phyloP scores from a whole-genome alignment of 495 filamentous ascomycete species.

The Penicillium verhagenii region DNA sequence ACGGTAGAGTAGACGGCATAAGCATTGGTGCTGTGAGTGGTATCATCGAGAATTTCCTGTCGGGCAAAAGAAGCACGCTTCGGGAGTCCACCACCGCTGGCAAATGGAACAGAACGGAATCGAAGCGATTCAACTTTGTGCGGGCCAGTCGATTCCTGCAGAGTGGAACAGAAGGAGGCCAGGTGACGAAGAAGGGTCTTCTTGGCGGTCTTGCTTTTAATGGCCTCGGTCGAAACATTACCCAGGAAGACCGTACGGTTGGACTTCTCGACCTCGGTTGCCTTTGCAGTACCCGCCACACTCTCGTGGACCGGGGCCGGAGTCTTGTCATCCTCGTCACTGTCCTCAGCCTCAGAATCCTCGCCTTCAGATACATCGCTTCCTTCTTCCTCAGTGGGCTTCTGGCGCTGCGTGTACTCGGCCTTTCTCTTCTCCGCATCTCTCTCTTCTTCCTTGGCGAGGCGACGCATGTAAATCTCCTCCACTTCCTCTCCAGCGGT shows the following conservation, averaged over 20 bases:
- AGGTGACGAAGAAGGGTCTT: slow-evolving; percentile 72
- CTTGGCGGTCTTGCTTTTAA: slow-evolving; percentile 76
- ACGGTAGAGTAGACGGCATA: slow-evolving; percentile 83
- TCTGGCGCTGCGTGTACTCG: slow-evolving; percentile 28
- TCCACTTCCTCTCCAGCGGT: slow-evolving; percentile 75
- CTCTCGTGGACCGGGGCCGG: slow-evolving; percentile 59
- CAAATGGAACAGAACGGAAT: slow-evolving; percentile 88
- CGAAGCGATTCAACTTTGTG: slow-evolving; percentile 86
- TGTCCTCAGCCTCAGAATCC: slow-evolving; percentile 15
- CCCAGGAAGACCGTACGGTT: slow-evolving; percentile 88
- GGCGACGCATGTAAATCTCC: slow-evolving; percentile 71
- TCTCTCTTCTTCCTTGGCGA: slow-evolving; percentile 59
- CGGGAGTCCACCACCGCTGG: slow-evolving; percentile 65
- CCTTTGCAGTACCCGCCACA: slow-evolving; percentile 35
- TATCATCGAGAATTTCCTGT: slow-evolving; percentile 78
- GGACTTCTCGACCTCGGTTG: slow-evolving; percentile 74
- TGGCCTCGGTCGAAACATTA: slow-evolving; percentile 80
- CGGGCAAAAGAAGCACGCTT: slow-evolving; percentile 87
- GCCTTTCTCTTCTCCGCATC: slow-evolving; percentile 41
- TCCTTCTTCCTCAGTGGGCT: slow-evolving; percentile 12
- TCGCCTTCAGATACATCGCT: slow-evolving; percentile 17
- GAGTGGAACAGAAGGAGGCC: slow-evolving; percentile 49
- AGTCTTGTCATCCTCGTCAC: slow-evolving; percentile 25
- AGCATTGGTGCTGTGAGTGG: slow-evolving; percentile 90
- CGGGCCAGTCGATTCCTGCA: slow-evolving; percentile 41